Base-by-base conservation (phyloP, 75 land plant genomes). In the Picea sitchensis region DNA sequence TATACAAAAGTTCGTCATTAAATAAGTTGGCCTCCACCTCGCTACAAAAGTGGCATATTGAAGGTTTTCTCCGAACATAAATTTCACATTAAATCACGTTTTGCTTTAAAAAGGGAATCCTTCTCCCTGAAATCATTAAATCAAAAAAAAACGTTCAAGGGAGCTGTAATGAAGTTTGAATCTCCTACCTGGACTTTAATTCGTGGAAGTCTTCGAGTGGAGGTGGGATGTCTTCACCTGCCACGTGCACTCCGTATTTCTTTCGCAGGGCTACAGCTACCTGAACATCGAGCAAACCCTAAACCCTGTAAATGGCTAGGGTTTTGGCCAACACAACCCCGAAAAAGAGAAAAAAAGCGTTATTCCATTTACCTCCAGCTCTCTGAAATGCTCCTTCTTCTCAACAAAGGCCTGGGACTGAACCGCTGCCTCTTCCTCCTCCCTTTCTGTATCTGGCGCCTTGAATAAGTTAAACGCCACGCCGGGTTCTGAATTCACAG, bases 151-250 rank as follows among this genome's bases (percentile, higher is more conserved):
- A 1, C 11, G 8, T 47, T 51, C 9, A 51, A 51, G 56, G 12
- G 11, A 51, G 56, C 12, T 51, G 56, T 9, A 51, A 51, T 51
- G 2, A 51, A 51, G 56, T 51, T 51, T 51, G 12, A 51, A 51
- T 51, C 12, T 51, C 12, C 56, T 79, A 91, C 92, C 91, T 86
- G 31, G 94, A 80, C 65, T 80, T 88, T 73, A 96, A 78, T 58
- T 96, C 89, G 9, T 78, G 80, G 61, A 96, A 96, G 78, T 67
- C 78, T 51, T 73, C 13, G 65, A 96, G 91, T 30, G 99, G 98
- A 14, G 89, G 77, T 21, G 99, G 95, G 61, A 91, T 83, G 79
- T 91, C 85, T 38, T 78, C 83, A 60, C 99, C 98, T 59, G 91
- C 78, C 3, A 92, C 87, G 83, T 91, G 95, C 62, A 96, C 88